phyloP scores from a whole-genome alignment of 1,284 basidiomycete genomes.

The Cryptococcus wingfieldii region DNA sequence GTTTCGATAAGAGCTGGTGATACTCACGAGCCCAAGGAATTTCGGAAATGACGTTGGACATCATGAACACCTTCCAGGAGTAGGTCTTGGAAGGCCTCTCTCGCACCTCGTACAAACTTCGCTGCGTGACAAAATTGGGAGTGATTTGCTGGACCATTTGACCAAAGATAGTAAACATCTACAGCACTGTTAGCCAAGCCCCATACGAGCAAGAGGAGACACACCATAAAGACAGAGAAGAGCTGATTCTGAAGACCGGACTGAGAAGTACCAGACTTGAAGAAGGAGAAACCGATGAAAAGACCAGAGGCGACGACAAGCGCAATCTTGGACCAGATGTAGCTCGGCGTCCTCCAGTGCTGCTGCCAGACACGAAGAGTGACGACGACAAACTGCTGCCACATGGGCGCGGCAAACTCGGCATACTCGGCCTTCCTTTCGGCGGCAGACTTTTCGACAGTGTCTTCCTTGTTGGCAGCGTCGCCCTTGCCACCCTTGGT shows the following conservation, averaged over 20 bases:
- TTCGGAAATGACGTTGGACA: conserved; percentile 48
- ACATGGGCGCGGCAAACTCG: conserved; percentile 57
- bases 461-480: neutral
- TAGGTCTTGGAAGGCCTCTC: conserved; percentile 75
- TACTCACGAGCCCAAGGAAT: conserved; percentile 37
- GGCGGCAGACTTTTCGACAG: conserved; percentile 7
- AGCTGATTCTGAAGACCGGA: conserved; percentile 79
- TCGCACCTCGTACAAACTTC: conserved; percentile 64
- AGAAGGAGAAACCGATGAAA: conserved; percentile 58
- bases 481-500: conserved; percentile 23
- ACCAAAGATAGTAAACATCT: conserved; percentile 47
- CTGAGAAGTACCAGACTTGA: conserved; percentile 60
- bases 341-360: conserved; percentile 65
- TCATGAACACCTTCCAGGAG: conserved; percentile 67
- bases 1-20: neutral
- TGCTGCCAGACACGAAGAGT: conserved; percentile 56
- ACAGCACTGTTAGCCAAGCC: neutral
- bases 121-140: conserved; percentile 52
- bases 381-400: conserved; percentile 56
- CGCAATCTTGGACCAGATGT: conserved; percentile 68
- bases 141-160: conserved; percentile 50
- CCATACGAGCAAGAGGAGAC: conserved; percentile 26
- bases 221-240: conserved; percentile 55
- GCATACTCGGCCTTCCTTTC: conserved; percentile 45
- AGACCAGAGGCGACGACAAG: conserved; percentile 48